Base-by-base conservation (phyloP, 495 filamentous ascomycete genomes). In the Emericellopsis terricola region DNA sequence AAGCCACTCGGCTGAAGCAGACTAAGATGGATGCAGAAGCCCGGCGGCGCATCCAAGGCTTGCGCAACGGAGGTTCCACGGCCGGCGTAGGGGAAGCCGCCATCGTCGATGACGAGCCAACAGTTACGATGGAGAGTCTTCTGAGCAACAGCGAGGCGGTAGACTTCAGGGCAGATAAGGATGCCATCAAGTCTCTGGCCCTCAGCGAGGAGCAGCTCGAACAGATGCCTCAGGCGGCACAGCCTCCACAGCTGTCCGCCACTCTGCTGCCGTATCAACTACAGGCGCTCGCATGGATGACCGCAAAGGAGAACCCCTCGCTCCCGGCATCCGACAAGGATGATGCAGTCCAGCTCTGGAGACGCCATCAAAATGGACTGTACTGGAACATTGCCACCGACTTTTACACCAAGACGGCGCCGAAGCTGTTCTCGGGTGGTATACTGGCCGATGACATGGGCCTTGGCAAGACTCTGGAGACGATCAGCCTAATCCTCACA, bases 361-460 rank as follows among this genome's bases (percentile, higher is more conserved):
- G 79, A 50, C 57, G 62, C 1, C 46, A 57, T 26, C 43, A 62
- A 4, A 43, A 45, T 3, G 62, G 61, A 17, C 50, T 54, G 3
- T 92, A 75, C 35, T 64, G 62, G 31, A 89, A 94, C 45, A 57
- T 91, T 23, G 82, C 78, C 19, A 87, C 85, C 2, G 75, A 78
- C 40, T 86, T 71, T 45, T 65, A 72, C 0, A 71, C 67, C 2
- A 48, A 48, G 1, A 50, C 47, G 3, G 50, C 56, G 2, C 82
- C 84, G 0, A 42, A 47, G 3, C 59, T 94, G 14, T 69, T 78
- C 1, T 80, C 73, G 42, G 87, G 86, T 29, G 86, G 84, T 21
- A 81, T 94, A 20, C 59, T 93, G 9, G 82, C 82, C 16, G 86
- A 94, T 50, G 86, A 94, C 41, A 94, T 94, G 86, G 86, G 86